Evolutionary conservation across 2,329 filamentous ascomycete genomes (phyloP), one percentile per base, ranked within the genome.

Genomic region (Verticillium dahliae): DNA sequence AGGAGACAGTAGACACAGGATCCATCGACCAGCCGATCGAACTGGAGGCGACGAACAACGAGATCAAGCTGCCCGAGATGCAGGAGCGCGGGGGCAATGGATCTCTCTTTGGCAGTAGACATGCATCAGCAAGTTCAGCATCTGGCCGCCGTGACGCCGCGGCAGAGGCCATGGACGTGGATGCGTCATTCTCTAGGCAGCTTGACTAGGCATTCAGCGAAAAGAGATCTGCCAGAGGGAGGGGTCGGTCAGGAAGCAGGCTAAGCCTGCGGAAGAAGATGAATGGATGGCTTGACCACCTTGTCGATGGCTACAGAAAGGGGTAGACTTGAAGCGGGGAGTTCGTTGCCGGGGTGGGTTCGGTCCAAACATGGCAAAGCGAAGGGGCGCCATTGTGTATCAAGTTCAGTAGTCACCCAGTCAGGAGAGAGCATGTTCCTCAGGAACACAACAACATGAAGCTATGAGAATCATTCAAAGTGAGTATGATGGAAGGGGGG

Each of bases 41-140:
- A 18, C 45, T 52, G 9, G 45, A 52, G 3, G 45, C 45, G 13
- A 52, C 45, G n/a, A 52, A 15, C 39, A 41, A 52, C 18, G 45
- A 59, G 14, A n/a, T 62, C 10, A 73, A 70, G 58, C 68, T 64
- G n/a, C 78, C 78, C 0, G 78, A 81, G 66, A 81, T 81, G 78
- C 75, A 78, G 65, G 78, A 81, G 64, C 73, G 75, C 35, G 63
- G 65, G 39, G 68, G 68, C 27, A 66, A 67, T 9, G 55, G 65
- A 13, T 65, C 65, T 5, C 67, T 69, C 6, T 71, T 74, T 45
- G 62, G 74, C 31, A 61, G 65, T 22, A 68, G 65, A 13, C 62
- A 66, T 11, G 62, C 62, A 63, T 33, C 62, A 60, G 54, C 65
- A 22, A 58, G 63, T 58, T 13, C 64, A 62, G 61, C 18, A 11